Evolutionary conservation across 495 filamentous ascomycete species (phyloP).

Genomic region (Aspergillus nidulans): DNA sequence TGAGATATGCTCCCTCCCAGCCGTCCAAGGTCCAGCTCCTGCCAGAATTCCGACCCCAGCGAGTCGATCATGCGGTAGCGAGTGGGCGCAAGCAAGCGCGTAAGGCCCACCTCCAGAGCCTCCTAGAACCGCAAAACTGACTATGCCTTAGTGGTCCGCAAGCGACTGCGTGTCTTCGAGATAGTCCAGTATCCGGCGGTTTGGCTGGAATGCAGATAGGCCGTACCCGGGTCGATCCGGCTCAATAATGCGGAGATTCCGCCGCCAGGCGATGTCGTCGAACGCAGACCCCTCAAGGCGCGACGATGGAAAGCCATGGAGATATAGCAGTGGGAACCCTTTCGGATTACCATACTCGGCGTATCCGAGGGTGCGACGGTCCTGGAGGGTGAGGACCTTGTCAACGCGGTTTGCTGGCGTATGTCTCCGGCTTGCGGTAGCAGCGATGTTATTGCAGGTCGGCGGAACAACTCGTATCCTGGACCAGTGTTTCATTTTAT

Average conservation of each 20-base stretch:
- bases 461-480: not conserved
- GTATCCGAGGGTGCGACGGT: conserved; percentile 37
- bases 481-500: not conserved
- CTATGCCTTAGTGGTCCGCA: conserved; percentile 29
- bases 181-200: conserved; percentile 36
- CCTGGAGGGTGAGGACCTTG: conserved; percentile 32
- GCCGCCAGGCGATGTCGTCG: conserved; percentile 21
- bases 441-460: not conserved
- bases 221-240: conserved; percentile 44
- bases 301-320: conserved; percentile 43
- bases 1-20: conserved; percentile 16
- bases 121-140: conserved; percentile 39
- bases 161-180: conserved; percentile 35
- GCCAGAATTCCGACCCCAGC: conserved; percentile 31
- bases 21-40: conserved; percentile 28
- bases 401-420: not conserved
- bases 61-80: conserved; percentile 28
- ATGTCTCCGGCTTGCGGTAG: not conserved
- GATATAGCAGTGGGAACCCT: conserved; percentile 32
- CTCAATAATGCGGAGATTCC: conserved; percentile 33
- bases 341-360: conserved; percentile 35
- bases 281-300: conserved; percentile 35
- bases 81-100: conserved; percentile 40
- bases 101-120: conserved; percentile 44
- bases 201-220: conserved; percentile 33